A percentile compares a stretch with the other conserved stretches of the same genome.
Evolutionary conservation across 2,329 filamentous ascomycete species (phyloP).

Genomic region (Clonostachys byssicola): DNA sequence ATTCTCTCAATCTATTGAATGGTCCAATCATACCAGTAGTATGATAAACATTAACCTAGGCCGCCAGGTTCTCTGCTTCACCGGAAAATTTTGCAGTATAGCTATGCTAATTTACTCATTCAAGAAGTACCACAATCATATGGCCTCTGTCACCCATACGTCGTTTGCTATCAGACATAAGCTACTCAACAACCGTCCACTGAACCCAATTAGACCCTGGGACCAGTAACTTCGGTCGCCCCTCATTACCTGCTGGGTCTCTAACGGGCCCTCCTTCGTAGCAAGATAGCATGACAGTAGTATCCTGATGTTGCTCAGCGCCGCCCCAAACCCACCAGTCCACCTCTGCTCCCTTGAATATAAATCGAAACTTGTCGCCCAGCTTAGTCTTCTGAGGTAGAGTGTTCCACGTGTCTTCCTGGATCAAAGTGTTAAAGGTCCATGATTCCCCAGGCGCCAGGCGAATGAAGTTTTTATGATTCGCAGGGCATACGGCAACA

Average conservation of each 20-base stretch:
- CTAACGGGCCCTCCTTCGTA: not conserved
- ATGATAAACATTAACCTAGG: no score
- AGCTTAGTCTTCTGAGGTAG: not conserved
- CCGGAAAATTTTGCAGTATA: no score
- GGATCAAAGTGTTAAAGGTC: not conserved
- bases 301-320: not conserved
- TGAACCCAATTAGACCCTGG: not conserved
- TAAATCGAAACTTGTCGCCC: not conserved
- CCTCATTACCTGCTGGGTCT: not conserved
- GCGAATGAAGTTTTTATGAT: not conserved
- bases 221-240: not conserved
- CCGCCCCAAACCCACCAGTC: not conserved
- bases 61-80: no score
- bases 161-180: no score
- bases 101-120: no score
- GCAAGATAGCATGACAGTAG: not conserved
- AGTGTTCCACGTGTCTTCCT: not conserved
- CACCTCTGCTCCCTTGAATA: not conserved
- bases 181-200: not conserved
- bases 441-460: not conserved
- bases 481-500: not conserved
- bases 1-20: no score
- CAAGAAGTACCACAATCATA: no score
- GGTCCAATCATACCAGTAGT: no score
- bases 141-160: no score